These are phyloP conservation scores for Yamadazyma phyllophila DNA, from an alignment of 805 yeast genomes.

Conservation along the genomic window DNA sequence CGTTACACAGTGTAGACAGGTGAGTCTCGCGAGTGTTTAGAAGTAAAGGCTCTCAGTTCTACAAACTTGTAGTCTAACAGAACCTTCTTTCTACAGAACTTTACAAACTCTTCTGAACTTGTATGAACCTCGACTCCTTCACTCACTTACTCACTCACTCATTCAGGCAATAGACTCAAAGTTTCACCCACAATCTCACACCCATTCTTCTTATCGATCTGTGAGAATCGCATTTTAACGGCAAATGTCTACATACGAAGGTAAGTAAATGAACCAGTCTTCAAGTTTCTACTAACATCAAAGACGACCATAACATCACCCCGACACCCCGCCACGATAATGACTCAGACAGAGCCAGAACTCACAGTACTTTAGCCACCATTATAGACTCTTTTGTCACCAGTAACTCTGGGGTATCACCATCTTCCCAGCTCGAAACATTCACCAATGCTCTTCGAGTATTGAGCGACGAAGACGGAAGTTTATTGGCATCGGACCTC, in stretches of 20 bases:
- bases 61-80: too few species aligned
- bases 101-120: too few species aligned
- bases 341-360: conserved; percentile 23
- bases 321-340: conserved; percentile 1
- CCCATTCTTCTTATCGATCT: neutral
- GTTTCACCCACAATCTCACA: too few species aligned
- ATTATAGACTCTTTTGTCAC: conserved; percentile 36
- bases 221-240: neutral
- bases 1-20: too few species aligned
- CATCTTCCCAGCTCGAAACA: conserved; percentile 14
- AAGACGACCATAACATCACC: conserved; percentile 40
- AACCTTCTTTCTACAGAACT: too few species aligned
- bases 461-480: conserved; percentile 30
- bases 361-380: conserved; percentile 24
- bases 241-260: conserved; percentile 44
- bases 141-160: too few species aligned
- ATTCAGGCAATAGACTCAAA: too few species aligned
- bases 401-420: conserved; percentile 5
- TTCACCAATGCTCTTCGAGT: conserved; percentile 31
- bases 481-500: conserved; percentile 26
- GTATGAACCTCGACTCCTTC: too few species aligned
- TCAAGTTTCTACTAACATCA: neutral
- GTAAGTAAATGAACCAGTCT: conserved; percentile 24
- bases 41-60: too few species aligned
- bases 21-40: too few species aligned